Evolutionary conservation across 192 early-diverging fungal species (phyloP).

Genomic region (Diversispora epigaea): DNA sequence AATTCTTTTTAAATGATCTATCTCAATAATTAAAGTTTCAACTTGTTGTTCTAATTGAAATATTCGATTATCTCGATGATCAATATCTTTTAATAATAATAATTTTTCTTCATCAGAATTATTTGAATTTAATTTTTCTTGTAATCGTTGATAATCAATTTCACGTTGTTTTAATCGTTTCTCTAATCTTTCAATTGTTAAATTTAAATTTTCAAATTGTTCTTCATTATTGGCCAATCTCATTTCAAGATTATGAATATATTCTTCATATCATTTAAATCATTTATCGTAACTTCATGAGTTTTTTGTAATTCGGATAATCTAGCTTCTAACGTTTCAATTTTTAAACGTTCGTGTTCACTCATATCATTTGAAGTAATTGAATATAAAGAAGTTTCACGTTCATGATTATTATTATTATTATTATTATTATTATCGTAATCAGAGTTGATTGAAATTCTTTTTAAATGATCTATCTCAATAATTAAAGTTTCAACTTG

Average conservation of each 20-base stretch:
- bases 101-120: background rate
- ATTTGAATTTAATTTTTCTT: background rate
- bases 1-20: slow-evolving; percentile 6
- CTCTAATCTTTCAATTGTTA: slow-evolving; percentile 2
- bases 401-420: background rate
- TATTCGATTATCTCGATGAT: slow-evolving; percentile 19
- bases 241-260: slow-evolving; percentile 20
- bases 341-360: background rate
- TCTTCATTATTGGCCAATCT: background rate
- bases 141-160: background rate
- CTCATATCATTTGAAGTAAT: background rate
- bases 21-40: background rate
- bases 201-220: background rate
- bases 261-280: slow-evolving; percentile 25
- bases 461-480: slow-evolving; percentile 9
- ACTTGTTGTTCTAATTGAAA: slow-evolving; percentile 21
- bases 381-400: background rate
- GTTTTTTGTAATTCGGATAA: slow-evolving; percentile 18
- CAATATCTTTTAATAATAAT: slow-evolving; percentile 6
- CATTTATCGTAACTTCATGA: slow-evolving; percentile 6
- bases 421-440: background rate
- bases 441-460: background rate
- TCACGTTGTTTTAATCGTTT: slow-evolving; percentile 13
- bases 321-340: slow-evolving; percentile 4
- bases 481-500: slow-evolving; percentile 1